Conservation (phyloP, 148 eudicot species). For the Persicaria tinctoria region DNA sequence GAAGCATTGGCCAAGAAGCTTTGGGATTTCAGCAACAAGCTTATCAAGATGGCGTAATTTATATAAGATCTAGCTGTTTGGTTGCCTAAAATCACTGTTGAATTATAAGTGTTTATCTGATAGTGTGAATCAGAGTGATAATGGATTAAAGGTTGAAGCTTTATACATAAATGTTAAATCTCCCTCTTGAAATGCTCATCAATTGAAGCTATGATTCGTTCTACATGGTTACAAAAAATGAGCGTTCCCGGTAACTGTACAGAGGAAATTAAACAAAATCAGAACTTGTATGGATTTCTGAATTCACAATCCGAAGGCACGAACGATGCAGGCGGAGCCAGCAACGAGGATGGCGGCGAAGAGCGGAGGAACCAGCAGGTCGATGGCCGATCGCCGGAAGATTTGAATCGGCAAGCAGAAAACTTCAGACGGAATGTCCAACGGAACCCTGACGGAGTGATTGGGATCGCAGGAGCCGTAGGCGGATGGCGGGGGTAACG, state of each 20-base stretch:
- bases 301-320: constrained; percentile 49
- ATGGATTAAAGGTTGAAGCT: no score
- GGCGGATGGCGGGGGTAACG: constrained; percentile 31
- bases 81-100: background rate
- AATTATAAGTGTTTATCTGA: no score
- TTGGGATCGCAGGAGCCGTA: constrained; percentile 28
- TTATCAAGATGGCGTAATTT: constrained; percentile 38
- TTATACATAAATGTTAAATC: no score
- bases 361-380: constrained; percentile 57
- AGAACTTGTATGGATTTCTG: background rate
- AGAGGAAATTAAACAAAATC: background rate
- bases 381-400: constrained; percentile 46
- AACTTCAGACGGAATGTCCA: constrained; percentile 50
- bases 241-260: background rate
- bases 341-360: constrained; percentile 67
- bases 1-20: constrained; percentile 50
- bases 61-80: background rate
- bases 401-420: constrained; percentile 50
- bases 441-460: constrained; percentile 41
- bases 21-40: constrained; percentile 68
- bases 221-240: background rate
- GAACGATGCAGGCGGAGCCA: constrained; percentile 52
- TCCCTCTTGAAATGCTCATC: background rate
- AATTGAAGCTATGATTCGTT: background rate
- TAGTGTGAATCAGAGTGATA: no score